Conservation (phyloP, 2,329 filamentous ascomycete species). For the Pyricularia grisea region DNA sequence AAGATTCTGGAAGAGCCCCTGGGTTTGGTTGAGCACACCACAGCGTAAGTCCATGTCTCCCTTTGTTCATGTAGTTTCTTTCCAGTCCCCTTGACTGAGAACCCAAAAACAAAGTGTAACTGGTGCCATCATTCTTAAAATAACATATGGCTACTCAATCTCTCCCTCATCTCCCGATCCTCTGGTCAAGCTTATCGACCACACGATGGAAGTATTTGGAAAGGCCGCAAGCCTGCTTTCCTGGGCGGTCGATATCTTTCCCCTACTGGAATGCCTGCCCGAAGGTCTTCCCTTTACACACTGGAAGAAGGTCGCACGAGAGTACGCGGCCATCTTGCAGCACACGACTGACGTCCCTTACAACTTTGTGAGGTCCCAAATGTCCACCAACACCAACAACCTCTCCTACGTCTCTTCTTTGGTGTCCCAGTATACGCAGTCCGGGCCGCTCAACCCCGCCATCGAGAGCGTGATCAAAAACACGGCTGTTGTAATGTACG, state of each 20-base stretch:
- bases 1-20: neutral
- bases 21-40: slow-evolving; percentile 8
- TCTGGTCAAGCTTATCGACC: slow-evolving; percentile 12
- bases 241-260: slow-evolving; percentile 19
- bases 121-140: slow-evolving; percentile 15
- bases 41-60: neutral
- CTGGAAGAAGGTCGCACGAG: slow-evolving; percentile 13
- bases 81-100: too few relatives aligned
- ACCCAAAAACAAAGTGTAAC: neutral
- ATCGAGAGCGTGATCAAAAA: neutral
- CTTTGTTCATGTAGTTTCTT: too few relatives aligned
- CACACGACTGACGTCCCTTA: slow-evolving; percentile 12
- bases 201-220: slow-evolving; percentile 13
- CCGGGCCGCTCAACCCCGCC: too few relatives aligned
- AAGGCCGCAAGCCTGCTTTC: slow-evolving; percentile 9
- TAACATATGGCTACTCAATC: slow-evolving; percentile 18
- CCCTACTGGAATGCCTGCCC: slow-evolving; percentile 16
- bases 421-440: neutral
- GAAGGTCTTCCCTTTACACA: slow-evolving; percentile 17
- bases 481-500: slow-evolving; percentile 21
- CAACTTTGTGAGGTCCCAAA: slow-evolving; percentile 12
- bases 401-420: neutral
- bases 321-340: slow-evolving; percentile 8
- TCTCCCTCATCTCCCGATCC: slow-evolving; percentile 14
- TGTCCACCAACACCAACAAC: slow-evolving; percentile 4